Base-by-base conservation (phyloP, 805 yeast genomes). In the Candida golubevii region DNA sequence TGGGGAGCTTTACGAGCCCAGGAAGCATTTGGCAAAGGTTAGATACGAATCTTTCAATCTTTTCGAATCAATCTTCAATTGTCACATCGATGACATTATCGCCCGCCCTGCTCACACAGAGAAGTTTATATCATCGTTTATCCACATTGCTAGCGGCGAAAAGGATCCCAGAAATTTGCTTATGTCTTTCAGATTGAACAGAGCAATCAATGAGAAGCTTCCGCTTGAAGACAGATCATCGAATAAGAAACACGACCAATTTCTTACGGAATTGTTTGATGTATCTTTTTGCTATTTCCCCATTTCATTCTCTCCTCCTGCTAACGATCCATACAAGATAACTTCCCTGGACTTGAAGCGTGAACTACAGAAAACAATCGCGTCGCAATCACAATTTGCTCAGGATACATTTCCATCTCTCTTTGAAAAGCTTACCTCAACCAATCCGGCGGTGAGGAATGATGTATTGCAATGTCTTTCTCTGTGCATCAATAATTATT, bases 231-330 rank as follows among this genome's bases (percentile, higher is more conserved):
- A 38, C 15, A 35, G 54, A 33, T 34, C 44, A 2, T 41, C 45
- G 2, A 50, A 60, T 12, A 59, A 70, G 5, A 65, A 69, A 3
- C 69, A 78, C 39, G 51, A 63, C 35, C 60, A 63, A n/a, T 66
- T 61, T 56, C 58, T 76, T 29, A 83, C 84, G 51, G 88, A 86
- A 8, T 61, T 93, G 47, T 95, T 90, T 60, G 99, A 93, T 60
- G 79, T 85, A 31, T 72, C 88, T 34, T 95, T 91, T 60, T 93
- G 99, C 63, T 93, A 93, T 66, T 93, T 91, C 68, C 99, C 99
- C 10, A 90, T 93, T 35, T 85, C 97, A 1, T 93, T 95, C 66
- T 82, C 82, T 46, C 96, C 98, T 1, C 96, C 98, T 4, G 78
- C 81, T 38, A 87, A 87, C 61, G 96, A 91, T 55, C 90, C 93